Evolutionary conservation across 495 filamentous ascomycete species (phyloP).

Genomic region (Jackrogersella multiformis): DNA sequence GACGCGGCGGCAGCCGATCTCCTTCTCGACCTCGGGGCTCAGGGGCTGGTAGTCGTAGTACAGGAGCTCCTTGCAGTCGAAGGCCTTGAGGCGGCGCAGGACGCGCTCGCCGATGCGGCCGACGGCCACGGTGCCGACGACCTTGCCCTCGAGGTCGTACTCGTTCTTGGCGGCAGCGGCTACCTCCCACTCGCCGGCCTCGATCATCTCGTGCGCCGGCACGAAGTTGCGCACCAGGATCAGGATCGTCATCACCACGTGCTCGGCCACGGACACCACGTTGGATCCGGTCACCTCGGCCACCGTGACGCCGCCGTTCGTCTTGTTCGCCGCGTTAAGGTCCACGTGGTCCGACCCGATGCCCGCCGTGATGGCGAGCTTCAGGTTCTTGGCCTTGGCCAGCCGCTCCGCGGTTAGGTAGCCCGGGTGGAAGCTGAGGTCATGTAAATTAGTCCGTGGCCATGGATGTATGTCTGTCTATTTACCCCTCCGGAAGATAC

Average conservation of each 20-base stretch:
- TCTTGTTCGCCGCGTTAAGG: conserved; percentile 95
- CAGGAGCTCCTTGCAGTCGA: conserved; percentile 99
- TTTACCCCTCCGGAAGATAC: background rate
- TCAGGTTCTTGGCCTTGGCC: conserved; percentile 98
- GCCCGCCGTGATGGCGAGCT: conserved; percentile 94
- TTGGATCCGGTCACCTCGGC: conserved; percentile 96
- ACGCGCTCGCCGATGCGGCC: conserved; percentile 99
- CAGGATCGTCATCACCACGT: conserved; percentile 99
- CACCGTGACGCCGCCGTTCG: conserved; percentile 96
- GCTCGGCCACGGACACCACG: conserved; percentile 89
- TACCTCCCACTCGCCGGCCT: conserved; percentile 91
- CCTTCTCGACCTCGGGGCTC: conserved; percentile 83
- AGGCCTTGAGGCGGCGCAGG: conserved; percentile 90
- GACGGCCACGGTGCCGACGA: conserved; percentile 96
- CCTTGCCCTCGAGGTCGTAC: conserved; percentile 96
- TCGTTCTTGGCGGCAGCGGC: conserved; percentile 96
- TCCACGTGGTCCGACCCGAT: conserved; percentile 99
- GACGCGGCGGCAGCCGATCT: conserved; percentile 94
- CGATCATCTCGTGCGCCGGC: conserved; percentile 93
- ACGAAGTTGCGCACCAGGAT: conserved; percentile 96
- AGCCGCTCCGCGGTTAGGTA: conserved; percentile 97
- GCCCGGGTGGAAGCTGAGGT: conserved; percentile 92
- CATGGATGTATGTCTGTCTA: background rate
- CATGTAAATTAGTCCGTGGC: conserved; percentile 23
- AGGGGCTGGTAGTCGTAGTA: conserved; percentile 99